phyloP scores from a whole-genome alignment of 108 stramenopile genomes.

The Epipyxis sp. region DNA sequence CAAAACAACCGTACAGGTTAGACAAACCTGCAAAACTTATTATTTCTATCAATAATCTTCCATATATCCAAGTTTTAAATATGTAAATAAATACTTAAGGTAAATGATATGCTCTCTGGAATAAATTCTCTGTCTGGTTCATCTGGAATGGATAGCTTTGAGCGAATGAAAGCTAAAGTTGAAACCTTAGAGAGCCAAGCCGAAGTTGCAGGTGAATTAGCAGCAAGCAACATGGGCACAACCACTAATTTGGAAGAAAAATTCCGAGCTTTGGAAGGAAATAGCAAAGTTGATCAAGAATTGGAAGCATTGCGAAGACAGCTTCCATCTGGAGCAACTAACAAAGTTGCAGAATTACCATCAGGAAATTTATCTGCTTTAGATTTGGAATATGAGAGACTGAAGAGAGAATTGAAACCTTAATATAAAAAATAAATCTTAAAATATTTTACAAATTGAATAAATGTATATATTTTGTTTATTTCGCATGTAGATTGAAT shows the following conservation, averaged over 20 bases:
- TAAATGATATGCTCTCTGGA: constrained; percentile 91
- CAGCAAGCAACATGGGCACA: constrained; percentile 29
- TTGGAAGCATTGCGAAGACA: constrained; percentile 76
- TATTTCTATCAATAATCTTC: no score
- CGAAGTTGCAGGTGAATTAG: constrained; percentile 84
- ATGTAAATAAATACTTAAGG: no score
- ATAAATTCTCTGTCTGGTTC: constrained; percentile 61
- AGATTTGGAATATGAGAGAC: constrained; percentile 78
- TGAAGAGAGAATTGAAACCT: constrained; percentile 50
- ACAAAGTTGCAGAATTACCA: constrained; percentile 21
- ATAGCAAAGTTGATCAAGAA: constrained; percentile 75
- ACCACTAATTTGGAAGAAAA: constrained; percentile 69
- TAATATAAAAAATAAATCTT: no score
- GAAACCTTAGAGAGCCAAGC: constrained; percentile 84
- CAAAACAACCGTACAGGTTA: constrained; percentile 82
- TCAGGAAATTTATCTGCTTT: constrained; percentile 43
- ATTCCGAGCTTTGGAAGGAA: constrained; percentile 78
- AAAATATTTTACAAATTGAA: no score
- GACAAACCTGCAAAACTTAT: no score
- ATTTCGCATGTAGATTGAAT: no score
- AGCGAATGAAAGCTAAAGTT: constrained; percentile 93
- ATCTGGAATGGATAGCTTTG: constrained; percentile 87
- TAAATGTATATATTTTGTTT: no score
- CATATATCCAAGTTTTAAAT: no score
- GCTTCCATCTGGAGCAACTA: constrained; percentile 44